Conservation (phyloP, 2,329 filamentous ascomycete species). For the Diaporthe citri region DNA sequence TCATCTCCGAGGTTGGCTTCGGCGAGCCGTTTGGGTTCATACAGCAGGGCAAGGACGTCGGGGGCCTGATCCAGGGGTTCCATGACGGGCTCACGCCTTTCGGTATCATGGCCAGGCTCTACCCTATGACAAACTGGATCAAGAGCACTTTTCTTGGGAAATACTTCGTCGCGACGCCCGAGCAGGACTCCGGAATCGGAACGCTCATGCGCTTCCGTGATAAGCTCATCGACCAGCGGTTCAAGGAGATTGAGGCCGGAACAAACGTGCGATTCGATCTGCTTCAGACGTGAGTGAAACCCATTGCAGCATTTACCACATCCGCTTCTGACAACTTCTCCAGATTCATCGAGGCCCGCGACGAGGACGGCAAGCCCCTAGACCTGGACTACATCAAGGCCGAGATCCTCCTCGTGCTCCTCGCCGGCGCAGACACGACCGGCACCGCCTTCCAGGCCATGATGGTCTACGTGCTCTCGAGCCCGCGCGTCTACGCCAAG, state of each 20-base stretch:
- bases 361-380: conserved; percentile 59
- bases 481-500: conserved; percentile 56
- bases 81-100: conserved; percentile 65
- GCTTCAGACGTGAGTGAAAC: conserved; percentile 57
- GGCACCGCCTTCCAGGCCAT: conserved; percentile 31
- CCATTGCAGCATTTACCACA: background rate
- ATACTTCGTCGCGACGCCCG: conserved; percentile 65
- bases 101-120: conserved; percentile 63
- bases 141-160: conserved; percentile 65
- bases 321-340: background rate
- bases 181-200: conserved; percentile 67
- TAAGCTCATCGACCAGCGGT: conserved; percentile 61
- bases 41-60: conserved; percentile 63
- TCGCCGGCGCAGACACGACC: conserved; percentile 36
- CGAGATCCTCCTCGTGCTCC: conserved; percentile 61
- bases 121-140: conserved; percentile 67
- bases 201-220: conserved; percentile 70
- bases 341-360: conserved; percentile 55
- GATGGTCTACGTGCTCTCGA: conserved; percentile 56
- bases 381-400: conserved; percentile 65
- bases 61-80: conserved; percentile 66
- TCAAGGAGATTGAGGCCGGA: conserved; percentile 60
- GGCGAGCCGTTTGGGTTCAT: conserved; percentile 65
- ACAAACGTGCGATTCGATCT: conserved; percentile 61
- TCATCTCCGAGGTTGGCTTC: conserved; percentile 67